phyloP scores from a whole-genome alignment of 2,329 filamentous ascomycete genomes.

The Hirsutella rhossiliensis region DNA sequence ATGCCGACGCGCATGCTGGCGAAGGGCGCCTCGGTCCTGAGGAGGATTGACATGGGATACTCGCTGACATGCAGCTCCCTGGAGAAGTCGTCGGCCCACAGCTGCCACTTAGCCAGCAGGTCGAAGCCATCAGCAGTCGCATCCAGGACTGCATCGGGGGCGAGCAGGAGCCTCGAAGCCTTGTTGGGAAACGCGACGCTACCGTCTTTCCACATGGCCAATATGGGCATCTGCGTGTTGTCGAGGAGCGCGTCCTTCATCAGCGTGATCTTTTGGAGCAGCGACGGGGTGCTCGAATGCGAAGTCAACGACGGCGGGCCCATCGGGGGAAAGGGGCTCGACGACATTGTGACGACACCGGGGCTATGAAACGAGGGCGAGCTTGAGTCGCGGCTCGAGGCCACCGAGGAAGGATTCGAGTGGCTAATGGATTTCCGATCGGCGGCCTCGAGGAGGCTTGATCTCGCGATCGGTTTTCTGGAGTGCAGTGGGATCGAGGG shows the following conservation, averaged over 20 bases:
- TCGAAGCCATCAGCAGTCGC: conserved; percentile 36
- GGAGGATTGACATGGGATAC: conserved; percentile 53
- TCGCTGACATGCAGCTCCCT: conserved; percentile 43
- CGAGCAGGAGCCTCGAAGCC: conserved; percentile 43
- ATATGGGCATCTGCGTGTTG: conserved; percentile 60
- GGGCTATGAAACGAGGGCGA: conserved; percentile 40
- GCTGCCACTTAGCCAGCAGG: conserved; percentile 44
- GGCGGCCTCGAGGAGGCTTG: conserved; percentile 30
- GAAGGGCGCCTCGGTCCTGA: conserved; percentile 49
- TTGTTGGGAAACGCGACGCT: conserved; percentile 63
- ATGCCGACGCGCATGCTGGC: conserved; percentile 50
- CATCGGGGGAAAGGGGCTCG: conserved; percentile 52
- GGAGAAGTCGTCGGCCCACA: conserved; percentile 58
- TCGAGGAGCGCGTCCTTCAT: conserved; percentile 71
- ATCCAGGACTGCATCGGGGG: conserved; percentile 26
- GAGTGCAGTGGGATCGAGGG: conserved; percentile 17
- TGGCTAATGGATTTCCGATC: conserved; percentile 31
- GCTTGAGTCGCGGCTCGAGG: conserved; percentile 34
- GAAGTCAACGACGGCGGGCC: conserved; percentile 48
- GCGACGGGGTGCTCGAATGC: conserved; percentile 46
- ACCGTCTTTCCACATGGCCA: conserved; percentile 73
- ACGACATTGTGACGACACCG: conserved; percentile 36
- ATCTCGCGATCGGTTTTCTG: conserved; percentile 26
- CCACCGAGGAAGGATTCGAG: conserved; percentile 32
- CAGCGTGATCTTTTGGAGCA: conserved; percentile 59